Base-by-base conservation (phyloP, 2,329 filamentous ascomycete genomes). In the Sarocladiaceae sp. region DNA sequence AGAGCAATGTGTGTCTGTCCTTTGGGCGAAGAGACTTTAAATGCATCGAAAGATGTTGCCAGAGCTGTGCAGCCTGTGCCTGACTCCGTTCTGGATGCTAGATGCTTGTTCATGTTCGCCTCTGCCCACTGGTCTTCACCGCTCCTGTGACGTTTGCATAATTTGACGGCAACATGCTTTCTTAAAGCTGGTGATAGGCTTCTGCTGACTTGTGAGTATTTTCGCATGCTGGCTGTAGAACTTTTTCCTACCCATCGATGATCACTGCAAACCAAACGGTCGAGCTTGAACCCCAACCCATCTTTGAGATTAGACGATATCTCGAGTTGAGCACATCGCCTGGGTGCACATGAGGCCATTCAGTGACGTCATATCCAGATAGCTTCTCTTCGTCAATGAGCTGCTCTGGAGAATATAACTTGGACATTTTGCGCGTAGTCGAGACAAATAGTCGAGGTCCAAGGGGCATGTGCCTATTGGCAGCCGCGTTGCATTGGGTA, bases 191-290 rank as follows among this genome's bases (percentile, higher is more conserved):
- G 7, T 40, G 7, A 40, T 40, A 40, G n/a, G n/a, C n/a, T n/a
- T n/a, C n/a, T n/a, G n/a, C n/a, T n/a, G n/a, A n/a, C n/a, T n/a
- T n/a, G n/a, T n/a, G n/a, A n/a, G n/a, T n/a, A n/a, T n/a, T 0
- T 59, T 46, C 37, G 57, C 55, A 50, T 52, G 46, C 15, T 4
- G 17, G 18, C 23, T 20, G 23, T 22, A 23, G 23, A 23, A 20
- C 8, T 17, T 20, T 20, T 20, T 7, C 17, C 15, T 40, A 44
- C 40, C 22, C 23, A 28, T 6, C 5, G 17, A 44, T 44, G 12
- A 44, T n/a, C 40, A 26, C 11, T 5, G 66, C 65, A 25, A 71
- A 59, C 68, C 69, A 72, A 23, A 70, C 68, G 4, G 67, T 71
- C 8, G 67, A 71, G 23, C 59, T 62, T 11, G 64, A 60, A 20